Percentiles rank a stretch among this genome's conserved stretches.
phyloP scores from a whole-genome alignment of 1,139 yeast species.

The Candida tunisiensis region DNA sequence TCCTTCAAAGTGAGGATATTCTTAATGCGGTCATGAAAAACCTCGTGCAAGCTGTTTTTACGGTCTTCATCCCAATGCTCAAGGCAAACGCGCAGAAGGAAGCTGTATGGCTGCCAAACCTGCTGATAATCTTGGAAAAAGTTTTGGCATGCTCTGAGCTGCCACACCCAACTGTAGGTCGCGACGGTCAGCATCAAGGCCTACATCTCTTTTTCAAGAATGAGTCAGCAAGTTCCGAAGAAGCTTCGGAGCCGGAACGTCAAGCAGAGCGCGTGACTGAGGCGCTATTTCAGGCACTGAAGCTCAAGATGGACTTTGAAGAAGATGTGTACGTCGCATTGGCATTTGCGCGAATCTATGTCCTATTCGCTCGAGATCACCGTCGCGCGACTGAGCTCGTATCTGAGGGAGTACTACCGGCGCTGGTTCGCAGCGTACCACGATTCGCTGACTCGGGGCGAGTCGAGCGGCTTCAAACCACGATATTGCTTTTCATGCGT shows the following conservation, averaged over 20 bases:
- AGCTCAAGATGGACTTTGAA: slow-evolving; percentile 23
- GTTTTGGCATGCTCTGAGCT: slow-evolving; percentile 10
- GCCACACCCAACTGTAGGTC: no score
- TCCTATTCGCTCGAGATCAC: slow-evolving; percentile 34
- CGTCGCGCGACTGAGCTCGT: slow-evolving; percentile 25
- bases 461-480: slow-evolving; percentile 16
- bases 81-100: slow-evolving; percentile 7
- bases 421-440: slow-evolving; percentile 16
- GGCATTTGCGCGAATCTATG: slow-evolving; percentile 33
- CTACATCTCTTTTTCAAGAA: no score
- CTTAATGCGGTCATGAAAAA: slow-evolving; percentile 17
- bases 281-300: slow-evolving; percentile 27
- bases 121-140: slow-evolving; percentile 15
- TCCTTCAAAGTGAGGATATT: slow-evolving; percentile 14
- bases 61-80: slow-evolving; percentile 10
- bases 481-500: slow-evolving; percentile 32
- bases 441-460: slow-evolving; percentile 11
- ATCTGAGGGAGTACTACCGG: slow-evolving; percentile 24
- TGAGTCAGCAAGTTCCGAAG: slow-evolving; percentile 3
- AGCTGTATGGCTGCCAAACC: slow-evolving; percentile 16
- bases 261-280: slow-evolving; percentile 11
- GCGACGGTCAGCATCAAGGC: no score
- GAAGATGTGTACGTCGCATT: slow-evolving; percentile 32
- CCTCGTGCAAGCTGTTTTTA: slow-evolving; percentile 25
- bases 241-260: slow-evolving; percentile 5